These are phyloP conservation scores for Bassia scoparia DNA, from an alignment of 148 eudicot genomes.

Conservation along the genomic window DNA sequence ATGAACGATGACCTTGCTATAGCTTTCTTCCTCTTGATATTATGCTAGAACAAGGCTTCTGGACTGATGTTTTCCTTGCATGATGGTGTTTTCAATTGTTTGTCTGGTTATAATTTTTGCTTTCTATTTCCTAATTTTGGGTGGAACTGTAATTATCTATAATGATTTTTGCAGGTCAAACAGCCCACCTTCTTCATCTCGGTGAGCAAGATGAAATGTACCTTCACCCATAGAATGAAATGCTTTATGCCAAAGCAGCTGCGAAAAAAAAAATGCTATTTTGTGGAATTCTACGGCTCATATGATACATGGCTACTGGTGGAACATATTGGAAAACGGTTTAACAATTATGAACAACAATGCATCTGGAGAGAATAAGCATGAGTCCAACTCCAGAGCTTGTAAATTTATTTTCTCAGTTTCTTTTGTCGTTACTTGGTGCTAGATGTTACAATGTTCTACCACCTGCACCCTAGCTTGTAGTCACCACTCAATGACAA, in stretches of 20 bases:
- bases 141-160: neutral
- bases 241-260: constrained; percentile 92
- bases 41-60: neutral
- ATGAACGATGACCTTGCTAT: too few relatives aligned
- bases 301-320: constrained; percentile 95
- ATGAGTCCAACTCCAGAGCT: constrained; percentile 30
- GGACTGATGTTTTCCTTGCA: neutral
- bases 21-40: too few relatives aligned
- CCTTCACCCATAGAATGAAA: constrained; percentile 85
- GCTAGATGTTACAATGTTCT: neutral
- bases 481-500: too few relatives aligned
- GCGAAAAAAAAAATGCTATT: constrained; percentile 56
- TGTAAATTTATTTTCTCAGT: constrained; percentile 29
- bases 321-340: constrained; percentile 75
- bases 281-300: constrained; percentile 94
- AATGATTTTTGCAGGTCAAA: constrained; percentile 49
- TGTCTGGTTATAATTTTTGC: neutral
- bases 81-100: neutral
- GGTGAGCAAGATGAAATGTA: constrained; percentile 92
- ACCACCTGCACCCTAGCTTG: neutral
- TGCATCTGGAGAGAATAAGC: constrained; percentile 36
- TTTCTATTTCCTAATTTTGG: neutral
- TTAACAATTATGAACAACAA: constrained; percentile 44
- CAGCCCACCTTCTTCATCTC: constrained; percentile 89
- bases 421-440: neutral